Conservation (phyloP, 73 alveolate species). For the Paramecium tetraurelia region DNA sequence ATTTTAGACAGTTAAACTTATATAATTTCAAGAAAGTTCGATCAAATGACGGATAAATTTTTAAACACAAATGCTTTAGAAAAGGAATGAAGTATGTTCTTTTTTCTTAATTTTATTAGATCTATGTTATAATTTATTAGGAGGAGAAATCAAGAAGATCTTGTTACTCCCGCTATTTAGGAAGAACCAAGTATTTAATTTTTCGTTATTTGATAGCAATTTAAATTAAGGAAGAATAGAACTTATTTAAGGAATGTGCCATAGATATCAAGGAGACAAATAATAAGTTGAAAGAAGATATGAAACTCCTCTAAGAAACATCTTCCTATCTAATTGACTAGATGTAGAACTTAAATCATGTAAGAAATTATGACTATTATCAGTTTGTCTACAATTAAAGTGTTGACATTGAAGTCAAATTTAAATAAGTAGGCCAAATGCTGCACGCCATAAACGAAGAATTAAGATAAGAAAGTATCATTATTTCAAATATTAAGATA, state of each 20-base stretch:
- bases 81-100: slow-evolving; percentile 38
- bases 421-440: slow-evolving; percentile 43
- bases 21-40: slow-evolving; percentile 33
- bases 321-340: slow-evolving; percentile 3
- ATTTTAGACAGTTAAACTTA: slow-evolving; percentile 16
- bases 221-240: slow-evolving; percentile 41
- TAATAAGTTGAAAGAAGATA: slow-evolving; percentile 29
- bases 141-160: slow-evolving; percentile 37
- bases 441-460: slow-evolving; percentile 39
- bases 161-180: neutral
- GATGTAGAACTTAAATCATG: slow-evolving; percentile 29
- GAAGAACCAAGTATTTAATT: slow-evolving; percentile 36
- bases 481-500: neutral
- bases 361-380: neutral
- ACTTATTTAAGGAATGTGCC: slow-evolving; percentile 38
- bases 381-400: slow-evolving; percentile 46
- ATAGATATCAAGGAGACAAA: slow-evolving; percentile 37
- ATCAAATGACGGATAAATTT: slow-evolving; percentile 32
- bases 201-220: neutral
- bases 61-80: slow-evolving; percentile 36
- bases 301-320: slow-evolving; percentile 35
- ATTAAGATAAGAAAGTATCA: slow-evolving; percentile 28
- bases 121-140: slow-evolving; percentile 23
- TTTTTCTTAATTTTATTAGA: neutral
- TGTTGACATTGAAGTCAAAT: slow-evolving; percentile 43